Evolutionary conservation across 2,329 filamentous ascomycete species (phyloP), one percentile per base, ranked within the genome.

Genomic region (Aureobasidium mangrovei): DNA sequence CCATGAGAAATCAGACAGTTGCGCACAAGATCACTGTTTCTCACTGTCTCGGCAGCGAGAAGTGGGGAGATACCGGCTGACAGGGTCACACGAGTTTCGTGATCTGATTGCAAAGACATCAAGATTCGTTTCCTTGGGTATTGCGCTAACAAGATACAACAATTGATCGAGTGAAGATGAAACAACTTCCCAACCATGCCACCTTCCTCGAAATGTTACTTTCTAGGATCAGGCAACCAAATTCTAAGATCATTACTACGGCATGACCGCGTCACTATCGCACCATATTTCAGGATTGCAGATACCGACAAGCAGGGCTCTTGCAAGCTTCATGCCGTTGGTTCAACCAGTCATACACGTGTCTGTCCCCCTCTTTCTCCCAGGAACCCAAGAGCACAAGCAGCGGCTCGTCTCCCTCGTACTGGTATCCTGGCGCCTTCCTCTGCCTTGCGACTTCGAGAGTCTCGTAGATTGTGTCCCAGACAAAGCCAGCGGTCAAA

Each of bases 271-370:
- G 18, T 18, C 18, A 18, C 18, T 18, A 18, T 18, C 18, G 18
- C 18, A 18, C 18, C 7, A 24, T 28, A 12, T 2, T 18, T 52
- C 31, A 52, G 3, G 29, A 28, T 24, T 41, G 28, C 6, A 29
- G 29, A 26, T 53, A 53, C 2, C 49, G 49, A 38, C 49, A 53
- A 36, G 12, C 39, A 7, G 40, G 49, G 26, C 49, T 53, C 38
- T 36, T 38, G 26, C 49, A 53, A 26, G 39, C 39, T 26, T 53
- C 49, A 31, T 53, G 49, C 49, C 49, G 43, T 12, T 53, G 49
- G 7, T 44, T 53, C 49, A 53, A 31, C 49, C 49, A 53, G 32
- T 53, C 49, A 24, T 53, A 53, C 2, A 53, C 49, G 31, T 53
- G 49, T 38, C 49, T 44, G 26, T 44, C 31, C 12, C 27, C 49